These are phyloP conservation scores for Galeopsis tetrahit DNA, from an alignment of 257 asterid genomes.

Conservation along the genomic window DNA sequence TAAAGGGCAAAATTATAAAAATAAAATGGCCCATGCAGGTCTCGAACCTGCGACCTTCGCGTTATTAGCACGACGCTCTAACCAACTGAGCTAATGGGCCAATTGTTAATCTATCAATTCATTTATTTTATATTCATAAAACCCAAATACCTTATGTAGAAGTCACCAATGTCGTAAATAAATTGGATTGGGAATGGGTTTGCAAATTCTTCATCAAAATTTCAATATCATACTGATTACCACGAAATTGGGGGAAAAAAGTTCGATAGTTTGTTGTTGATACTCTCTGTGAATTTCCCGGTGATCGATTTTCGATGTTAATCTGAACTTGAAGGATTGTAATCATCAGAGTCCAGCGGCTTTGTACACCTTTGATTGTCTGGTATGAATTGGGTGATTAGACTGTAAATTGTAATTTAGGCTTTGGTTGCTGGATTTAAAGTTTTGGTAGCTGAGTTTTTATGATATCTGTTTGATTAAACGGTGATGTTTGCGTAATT, in stretches of 20 bases:
- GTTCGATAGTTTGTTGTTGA: neutral
- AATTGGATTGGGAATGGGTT: neutral
- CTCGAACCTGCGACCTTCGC: constrained; percentile 63
- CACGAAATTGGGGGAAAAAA: neutral
- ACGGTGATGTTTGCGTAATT: neutral
- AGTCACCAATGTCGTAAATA: constrained; percentile 7
- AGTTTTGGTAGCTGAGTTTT: neutral
- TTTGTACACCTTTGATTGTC: constrained; percentile 22
- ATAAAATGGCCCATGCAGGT: constrained; percentile 47
- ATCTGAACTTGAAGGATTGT: constrained; percentile 23
- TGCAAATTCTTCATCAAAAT: constrained; percentile 15
- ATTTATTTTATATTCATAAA: too few relatives aligned
- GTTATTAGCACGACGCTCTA: constrained; percentile 69
- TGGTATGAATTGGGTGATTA: constrained; percentile 18
- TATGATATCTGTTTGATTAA: constrained; percentile 27
- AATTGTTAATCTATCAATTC: neutral
- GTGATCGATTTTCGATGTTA: constrained; percentile 26
- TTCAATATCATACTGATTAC: constrained; percentile 3
- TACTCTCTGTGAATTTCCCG: neutral
- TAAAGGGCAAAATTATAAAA: neutral
- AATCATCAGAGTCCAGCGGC: constrained; percentile 11
- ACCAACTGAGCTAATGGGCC: constrained; percentile 74
- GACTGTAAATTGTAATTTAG: constrained; percentile 4
- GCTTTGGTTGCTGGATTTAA: constrained; percentile 7
- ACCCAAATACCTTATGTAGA: too few relatives aligned